Evolutionary conservation across 2,329 filamentous ascomycete genomes (phyloP).

Genomic region (Alternaria rosae): DNA sequence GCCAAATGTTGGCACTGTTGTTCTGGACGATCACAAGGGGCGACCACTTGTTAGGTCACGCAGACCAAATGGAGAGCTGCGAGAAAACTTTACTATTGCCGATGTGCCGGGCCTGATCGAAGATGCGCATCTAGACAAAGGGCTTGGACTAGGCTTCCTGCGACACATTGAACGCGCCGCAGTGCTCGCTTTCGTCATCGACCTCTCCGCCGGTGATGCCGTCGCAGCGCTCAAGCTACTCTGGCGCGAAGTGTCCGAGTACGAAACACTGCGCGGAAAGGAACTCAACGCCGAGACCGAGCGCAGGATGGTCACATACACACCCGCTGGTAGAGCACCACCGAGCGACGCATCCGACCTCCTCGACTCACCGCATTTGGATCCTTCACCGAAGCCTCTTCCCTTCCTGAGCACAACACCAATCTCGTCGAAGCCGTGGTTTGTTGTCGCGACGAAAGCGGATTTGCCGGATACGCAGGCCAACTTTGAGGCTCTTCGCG

Average conservation of each 20-base stretch:
- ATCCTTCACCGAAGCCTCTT: slow-evolving; percentile 45
- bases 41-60: slow-evolving; percentile 65
- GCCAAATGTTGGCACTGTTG: slow-evolving; percentile 94
- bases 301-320: slow-evolving; percentile 66
- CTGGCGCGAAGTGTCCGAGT: slow-evolving; percentile 90
- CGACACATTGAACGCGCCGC: slow-evolving; percentile 93
- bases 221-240: slow-evolving; percentile 79
- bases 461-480: slow-evolving; percentile 80
- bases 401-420: slow-evolving; percentile 65
- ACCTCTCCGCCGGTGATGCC: slow-evolving; percentile 80
- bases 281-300: slow-evolving; percentile 71
- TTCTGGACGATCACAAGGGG: slow-evolving; percentile 86
- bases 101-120: slow-evolving; percentile 95
- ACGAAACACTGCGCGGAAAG: slow-evolving; percentile 80
- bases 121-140: slow-evolving; percentile 89
- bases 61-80: slow-evolving; percentile 59
- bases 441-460: slow-evolving; percentile 92
- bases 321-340: slow-evolving; percentile 30
- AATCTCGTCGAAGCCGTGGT: slow-evolving; percentile 95
- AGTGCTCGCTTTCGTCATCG: slow-evolving; percentile 91
- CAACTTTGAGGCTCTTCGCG: slow-evolving; percentile 74
- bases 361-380: slow-evolving; percentile 32
- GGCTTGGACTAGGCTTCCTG: slow-evolving; percentile 88
- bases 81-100: slow-evolving; percentile 88
- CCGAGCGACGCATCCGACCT: slow-evolving; percentile 26